A percentile compares a stretch with the other conserved stretches of the same genome.
Evolutionary conservation across 305 asterid genomes (phyloP).

Genomic region (Petunia hybrid): DNA sequence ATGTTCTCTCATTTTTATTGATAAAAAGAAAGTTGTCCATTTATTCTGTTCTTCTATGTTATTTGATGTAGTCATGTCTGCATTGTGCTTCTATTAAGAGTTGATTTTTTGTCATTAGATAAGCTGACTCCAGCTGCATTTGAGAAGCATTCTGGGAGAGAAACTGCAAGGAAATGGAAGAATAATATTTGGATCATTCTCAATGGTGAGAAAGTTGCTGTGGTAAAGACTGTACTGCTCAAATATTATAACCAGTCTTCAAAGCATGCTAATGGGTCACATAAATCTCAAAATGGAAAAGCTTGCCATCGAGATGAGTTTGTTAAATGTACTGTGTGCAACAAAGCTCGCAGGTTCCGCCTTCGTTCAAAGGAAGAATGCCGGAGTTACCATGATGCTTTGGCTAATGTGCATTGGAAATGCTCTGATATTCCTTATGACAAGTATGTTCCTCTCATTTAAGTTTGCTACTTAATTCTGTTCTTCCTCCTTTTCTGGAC

Average conservation of each 20-base stretch:
- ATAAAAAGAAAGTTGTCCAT: too few relatives aligned
- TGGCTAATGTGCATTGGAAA: slow-evolving; percentile 57
- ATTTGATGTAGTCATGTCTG: neutral
- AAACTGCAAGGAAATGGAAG: slow-evolving; percentile 63
- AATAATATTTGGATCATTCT: slow-evolving; percentile 57
- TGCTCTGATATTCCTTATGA: slow-evolving; percentile 70
- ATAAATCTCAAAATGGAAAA: slow-evolving; percentile 44
- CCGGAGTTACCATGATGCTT: slow-evolving; percentile 67
- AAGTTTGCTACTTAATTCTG: slow-evolving; percentile 11
- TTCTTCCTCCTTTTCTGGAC: slow-evolving; percentile 8
- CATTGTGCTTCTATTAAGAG: slow-evolving; percentile 26
- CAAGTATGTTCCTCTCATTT: slow-evolving; percentile 47
- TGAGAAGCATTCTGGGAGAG: slow-evolving; percentile 67
- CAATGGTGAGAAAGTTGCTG: slow-evolving; percentile 58
- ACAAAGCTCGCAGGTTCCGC: slow-evolving; percentile 66
- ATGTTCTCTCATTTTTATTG: neutral
- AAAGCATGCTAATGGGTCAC: slow-evolving; percentile 50
- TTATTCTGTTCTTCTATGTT: neutral
- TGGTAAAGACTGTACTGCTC: slow-evolving; percentile 54
- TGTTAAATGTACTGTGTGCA: slow-evolving; percentile 56
- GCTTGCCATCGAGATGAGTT: slow-evolving; percentile 61
- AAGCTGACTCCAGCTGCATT: slow-evolving; percentile 63
- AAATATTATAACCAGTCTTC: slow-evolving; percentile 55
- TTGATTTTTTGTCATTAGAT: slow-evolving; percentile 39
- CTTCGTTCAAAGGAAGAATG: slow-evolving; percentile 67